A percentile compares a stretch with the other conserved stretches of the same genome.
Evolutionary conservation across 2,329 filamentous ascomycete genomes (phyloP).

Genomic region (Fusarium protoensiforme): DNA sequence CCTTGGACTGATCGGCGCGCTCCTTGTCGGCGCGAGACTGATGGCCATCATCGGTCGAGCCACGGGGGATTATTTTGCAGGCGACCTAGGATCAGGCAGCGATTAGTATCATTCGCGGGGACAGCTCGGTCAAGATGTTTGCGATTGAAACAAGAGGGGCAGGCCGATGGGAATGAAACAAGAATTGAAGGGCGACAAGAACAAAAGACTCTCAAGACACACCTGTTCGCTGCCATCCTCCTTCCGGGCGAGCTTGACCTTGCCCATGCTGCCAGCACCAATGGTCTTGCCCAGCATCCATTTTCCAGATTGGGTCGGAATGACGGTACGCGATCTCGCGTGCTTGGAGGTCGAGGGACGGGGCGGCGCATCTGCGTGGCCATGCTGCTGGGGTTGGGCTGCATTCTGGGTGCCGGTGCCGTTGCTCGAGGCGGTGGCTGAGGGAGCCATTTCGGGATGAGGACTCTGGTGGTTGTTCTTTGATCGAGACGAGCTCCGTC

Average conservation of each 20-base stretch:
- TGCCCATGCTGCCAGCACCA: conserved; percentile 97
- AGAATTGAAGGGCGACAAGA: background rate
- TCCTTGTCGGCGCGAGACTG: conserved; percentile 79
- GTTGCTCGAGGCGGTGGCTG: conserved; percentile 63
- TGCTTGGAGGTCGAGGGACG: conserved; percentile 58
- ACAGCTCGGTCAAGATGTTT: conserved; percentile 4
- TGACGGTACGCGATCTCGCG: conserved; percentile 77
- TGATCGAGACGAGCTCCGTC: conserved; percentile 63
- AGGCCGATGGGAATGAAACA: conserved; percentile 11
- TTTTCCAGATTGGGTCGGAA: conserved; percentile 89
- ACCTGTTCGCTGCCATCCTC: conserved; percentile 92
- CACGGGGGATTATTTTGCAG: conserved; percentile 95
- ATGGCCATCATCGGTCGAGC: conserved; percentile 87
- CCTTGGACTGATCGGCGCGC: conserved; percentile 94
- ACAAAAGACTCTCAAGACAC: conserved; percentile 44
- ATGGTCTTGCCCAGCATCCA: conserved; percentile 98
- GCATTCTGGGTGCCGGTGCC: conserved; percentile 64
- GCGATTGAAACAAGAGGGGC: conserved; percentile 20
- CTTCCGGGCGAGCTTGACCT: conserved; percentile 95
- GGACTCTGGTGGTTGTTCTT: conserved; percentile 48
- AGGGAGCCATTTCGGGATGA: conserved; percentile 61
- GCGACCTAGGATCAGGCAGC: conserved; percentile 69
- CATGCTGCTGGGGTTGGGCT: conserved; percentile 54
- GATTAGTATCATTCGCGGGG: conserved; percentile 26
- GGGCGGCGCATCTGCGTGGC: conserved; percentile 49